Evolutionary conservation across 495 filamentous ascomycete genomes (phyloP), one percentile per base, ranked within the genome.

Genomic region (Tirmania nivea): DNA sequence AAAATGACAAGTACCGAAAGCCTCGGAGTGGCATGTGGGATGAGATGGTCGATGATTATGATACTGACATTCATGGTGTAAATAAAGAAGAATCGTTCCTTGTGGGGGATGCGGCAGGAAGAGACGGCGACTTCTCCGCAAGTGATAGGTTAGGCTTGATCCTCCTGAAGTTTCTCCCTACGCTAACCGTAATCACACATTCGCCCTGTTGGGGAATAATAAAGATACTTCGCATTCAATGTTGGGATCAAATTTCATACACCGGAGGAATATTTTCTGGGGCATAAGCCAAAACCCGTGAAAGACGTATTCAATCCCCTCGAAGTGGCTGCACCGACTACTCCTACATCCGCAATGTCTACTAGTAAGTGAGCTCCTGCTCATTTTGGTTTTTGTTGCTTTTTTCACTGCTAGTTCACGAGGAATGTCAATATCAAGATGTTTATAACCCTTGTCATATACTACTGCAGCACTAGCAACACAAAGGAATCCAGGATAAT

Each of bases 11-110:
- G 20, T 94, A 78, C 63, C 78, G 90, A 25, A 99, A 99, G 63
- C 90, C 90, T 10, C 71, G 90, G 49, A 69, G 69, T 0, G 87
- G 86, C 11, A 94, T 96, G 83, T 99, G 92, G 90, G 68, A 69
- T 1, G 84, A 94, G 63, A 68, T 93, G 53, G 68, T 84, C 9
- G 75, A 78, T 12, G 84, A 93, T 53, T 80, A 79, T 59, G 76
- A 78, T 51, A 70, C 94, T 2, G 67, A 78, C 54, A 73, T 75
- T 17, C 78, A 78, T 8, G 67, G 66, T 12, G 68, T 88, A 21
- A 78, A 92, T 63, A 65, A 81, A 8, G 64, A 74, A 14, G 65
- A 71, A 8, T 89, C 83, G 8, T 71, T 94, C 54, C 94, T 94
- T 64, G 80, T 96, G 10, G 90, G 90, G 9, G 90, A 99, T 70